Percentiles rank a stretch among this genome's conserved stretches.
Evolutionary conservation across 2,329 filamentous ascomycete species (phyloP).

Genomic region (Paracamarosporium sp.): DNA sequence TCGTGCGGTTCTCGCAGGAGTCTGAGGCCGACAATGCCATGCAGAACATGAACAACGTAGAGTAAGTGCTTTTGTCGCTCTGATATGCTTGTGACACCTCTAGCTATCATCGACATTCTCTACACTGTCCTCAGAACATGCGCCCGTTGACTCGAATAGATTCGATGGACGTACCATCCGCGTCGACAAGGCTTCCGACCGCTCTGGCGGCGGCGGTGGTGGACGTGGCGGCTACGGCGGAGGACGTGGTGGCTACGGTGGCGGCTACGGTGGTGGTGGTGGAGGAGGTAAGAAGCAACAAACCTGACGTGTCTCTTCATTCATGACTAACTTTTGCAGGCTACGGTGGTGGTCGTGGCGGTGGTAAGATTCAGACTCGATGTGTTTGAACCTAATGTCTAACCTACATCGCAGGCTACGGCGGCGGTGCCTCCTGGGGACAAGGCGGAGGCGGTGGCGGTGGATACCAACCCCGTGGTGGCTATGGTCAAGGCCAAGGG

Average conservation of each 20-base stretch:
- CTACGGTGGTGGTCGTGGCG: conserved; percentile 25
- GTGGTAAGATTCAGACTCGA: conserved; percentile 17
- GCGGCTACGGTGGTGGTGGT: conserved; percentile 18
- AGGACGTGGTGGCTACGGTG: conserved; percentile 30
- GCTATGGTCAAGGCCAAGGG: conserved; percentile 31
- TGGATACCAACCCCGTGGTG: conserved; percentile 23
- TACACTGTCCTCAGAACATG: not conserved
- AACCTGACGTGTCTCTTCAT: not conserved
- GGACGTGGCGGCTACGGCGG: conserved; percentile 36
- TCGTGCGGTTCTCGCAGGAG: conserved; percentile 86
- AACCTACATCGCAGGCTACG: conserved; percentile 24
- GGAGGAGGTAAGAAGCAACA: conserved; percentile 8
- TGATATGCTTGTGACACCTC: not conserved
- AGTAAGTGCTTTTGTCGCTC: conserved; percentile 67
- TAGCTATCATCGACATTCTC: not conserved
- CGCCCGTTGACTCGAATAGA: conserved; percentile 55
- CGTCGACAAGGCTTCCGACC: conserved; percentile 92
- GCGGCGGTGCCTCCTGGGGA: conserved; percentile 23
- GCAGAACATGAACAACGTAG: conserved; percentile 81
- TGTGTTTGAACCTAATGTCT: conserved; percentile 2
- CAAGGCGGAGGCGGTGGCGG: conserved; percentile 36
- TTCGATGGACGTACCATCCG: conserved; percentile 95
- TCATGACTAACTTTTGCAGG: conserved; percentile 1
- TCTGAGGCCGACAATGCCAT: conserved; percentile 80
- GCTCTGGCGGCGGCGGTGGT: conserved; percentile 58